These are phyloP conservation scores for Plenodomus biglobosus DNA, from an alignment of 2,329 filamentous ascomycete species.

Conservation along the genomic window DNA sequence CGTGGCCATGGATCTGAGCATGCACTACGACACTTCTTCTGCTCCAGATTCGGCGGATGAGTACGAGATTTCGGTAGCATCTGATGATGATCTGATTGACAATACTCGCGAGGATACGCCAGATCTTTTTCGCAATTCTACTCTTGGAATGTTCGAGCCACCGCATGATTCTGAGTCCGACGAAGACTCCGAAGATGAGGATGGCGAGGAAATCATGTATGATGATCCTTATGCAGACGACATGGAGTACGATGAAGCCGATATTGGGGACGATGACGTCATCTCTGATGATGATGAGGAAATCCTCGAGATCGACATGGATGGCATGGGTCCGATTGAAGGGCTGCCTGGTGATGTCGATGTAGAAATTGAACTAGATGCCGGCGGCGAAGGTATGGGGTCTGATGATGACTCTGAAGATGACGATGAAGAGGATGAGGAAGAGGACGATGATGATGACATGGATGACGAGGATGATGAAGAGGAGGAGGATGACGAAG, in stretches of 20 bases:
- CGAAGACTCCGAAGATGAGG: conserved; percentile 61
- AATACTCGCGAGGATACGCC: conserved; percentile 80
- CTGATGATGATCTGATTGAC: conserved; percentile 80
- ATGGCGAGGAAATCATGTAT: conserved; percentile 74
- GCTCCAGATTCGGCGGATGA: conserved; percentile 69
- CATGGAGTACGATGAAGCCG: conserved; percentile 83
- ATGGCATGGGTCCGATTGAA: conserved; percentile 74
- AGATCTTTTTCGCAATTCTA: conserved; percentile 94
- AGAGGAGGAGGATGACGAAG: conserved; percentile 53
- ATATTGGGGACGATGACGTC: conserved; percentile 68
- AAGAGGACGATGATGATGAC: conserved; percentile 49
- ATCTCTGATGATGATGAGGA: conserved; percentile 87
- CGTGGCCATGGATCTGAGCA: conserved; percentile 82
- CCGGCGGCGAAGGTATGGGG: conserved; percentile 61
- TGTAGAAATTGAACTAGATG: conserved; percentile 84
- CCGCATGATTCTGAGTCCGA: conserved; percentile 79
- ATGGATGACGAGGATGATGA: conserved; percentile 52
- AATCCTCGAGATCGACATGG: conserved; percentile 76
- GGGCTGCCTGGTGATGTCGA: conserved; percentile 66
- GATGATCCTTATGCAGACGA: conserved; percentile 86
- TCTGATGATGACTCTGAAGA: conserved; percentile 58
- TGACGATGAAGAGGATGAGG: conserved; percentile 58
- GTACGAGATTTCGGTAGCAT: conserved; percentile 89
- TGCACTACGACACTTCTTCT: conserved; percentile 72
- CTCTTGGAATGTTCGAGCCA: conserved; percentile 90